phyloP scores from a whole-genome alignment of 805 yeast species.

The Metschnikowia hibisci region DNA sequence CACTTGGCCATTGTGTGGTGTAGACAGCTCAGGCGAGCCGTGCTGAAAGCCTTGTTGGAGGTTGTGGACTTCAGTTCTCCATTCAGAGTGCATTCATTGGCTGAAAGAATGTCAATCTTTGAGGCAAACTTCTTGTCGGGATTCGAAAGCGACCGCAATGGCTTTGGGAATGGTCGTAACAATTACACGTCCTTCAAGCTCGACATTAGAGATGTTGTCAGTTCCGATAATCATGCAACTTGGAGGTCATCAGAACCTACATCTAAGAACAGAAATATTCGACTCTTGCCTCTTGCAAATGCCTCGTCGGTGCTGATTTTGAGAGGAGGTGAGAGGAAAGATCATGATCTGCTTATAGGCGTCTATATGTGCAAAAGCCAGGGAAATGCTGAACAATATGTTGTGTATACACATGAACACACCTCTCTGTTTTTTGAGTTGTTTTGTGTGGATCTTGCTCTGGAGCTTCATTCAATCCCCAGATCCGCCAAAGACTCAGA shows the following conservation, averaged over 20 bases:
- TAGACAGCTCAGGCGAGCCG: constrained; percentile 66
- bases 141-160: constrained; percentile 44
- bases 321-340: constrained; percentile 1
- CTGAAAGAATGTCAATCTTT: constrained; percentile 57
- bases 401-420: constrained; percentile 36
- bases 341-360: background rate
- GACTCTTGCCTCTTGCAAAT: constrained; percentile 10
- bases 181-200: constrained; percentile 6
- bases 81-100: constrained; percentile 48
- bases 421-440: constrained; percentile 32
- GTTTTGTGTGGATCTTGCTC: constrained; percentile 11
- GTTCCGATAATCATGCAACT: constrained; percentile 7
- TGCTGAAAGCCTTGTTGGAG: constrained; percentile 58
- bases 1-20: constrained; percentile 98
- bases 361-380: constrained; percentile 15
- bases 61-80: constrained; percentile 49
- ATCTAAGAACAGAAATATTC: background rate
- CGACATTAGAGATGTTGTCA: constrained; percentile 11
- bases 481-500: constrained; percentile 38
- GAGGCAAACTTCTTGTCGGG: constrained; percentile 49
- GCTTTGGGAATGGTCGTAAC: constrained; percentile 1
- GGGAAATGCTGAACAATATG: constrained; percentile 8
- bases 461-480: constrained; percentile 39
- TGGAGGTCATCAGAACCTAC: constrained; percentile 9
- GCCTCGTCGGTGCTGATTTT: constrained; percentile 14